Evolutionary conservation across 305 asterid species (phyloP), one percentile per base, ranked within the genome.

Genomic region (Lippia alba): DNA sequence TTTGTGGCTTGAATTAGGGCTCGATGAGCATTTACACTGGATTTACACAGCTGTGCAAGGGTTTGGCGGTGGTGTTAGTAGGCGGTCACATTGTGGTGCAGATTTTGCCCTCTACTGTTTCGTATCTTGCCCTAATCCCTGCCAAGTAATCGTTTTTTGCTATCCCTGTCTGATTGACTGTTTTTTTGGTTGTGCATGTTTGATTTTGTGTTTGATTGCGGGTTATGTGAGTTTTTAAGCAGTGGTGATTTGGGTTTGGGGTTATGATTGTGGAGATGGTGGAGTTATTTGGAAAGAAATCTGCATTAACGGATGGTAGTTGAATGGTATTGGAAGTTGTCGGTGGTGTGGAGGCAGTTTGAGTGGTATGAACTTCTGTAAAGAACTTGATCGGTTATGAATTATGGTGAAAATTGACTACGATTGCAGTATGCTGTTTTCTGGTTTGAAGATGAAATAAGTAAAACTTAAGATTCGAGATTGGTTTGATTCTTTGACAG

Each of bases 81-180:
- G 91, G 81, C 62, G 96, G 99, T 17, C 98, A 95, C 86, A 61
- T 90, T 82, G 86, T 83, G 69, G 84, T 87, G 44, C 94, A 90
- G 83, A 84, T 87, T 77, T 57, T 87, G 48, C 98, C 98, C 15
- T 71, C 91, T 72, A 82, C 91, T 64, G 72, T 86, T 77, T 82
- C 94, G 24, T 87, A 90, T 75, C 91, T 94, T 19, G 97, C 99
- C 64, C 98, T 94, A 59, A 87, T 92, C 70, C 99, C 99, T 56
- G 96, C 97, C 70, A 95, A 86, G 99, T 94, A 90, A 46, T 68
- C n/a, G n/a, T 40, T 36, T 4, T 68, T 30, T 59, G 48, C 17
- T 33, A 19, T 59, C 19, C 19, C 6, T 61, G 18, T 48, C n/a
- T 14, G 15, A 17, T 12, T 24, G 4, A 17, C 12, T 46, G 3